A percentile compares a stretch with the other conserved stretches of the same genome.
These are phyloP conservation scores for Myrica gale DNA, from an alignment of 306 rosid genomes.

Conservation along the genomic window DNA sequence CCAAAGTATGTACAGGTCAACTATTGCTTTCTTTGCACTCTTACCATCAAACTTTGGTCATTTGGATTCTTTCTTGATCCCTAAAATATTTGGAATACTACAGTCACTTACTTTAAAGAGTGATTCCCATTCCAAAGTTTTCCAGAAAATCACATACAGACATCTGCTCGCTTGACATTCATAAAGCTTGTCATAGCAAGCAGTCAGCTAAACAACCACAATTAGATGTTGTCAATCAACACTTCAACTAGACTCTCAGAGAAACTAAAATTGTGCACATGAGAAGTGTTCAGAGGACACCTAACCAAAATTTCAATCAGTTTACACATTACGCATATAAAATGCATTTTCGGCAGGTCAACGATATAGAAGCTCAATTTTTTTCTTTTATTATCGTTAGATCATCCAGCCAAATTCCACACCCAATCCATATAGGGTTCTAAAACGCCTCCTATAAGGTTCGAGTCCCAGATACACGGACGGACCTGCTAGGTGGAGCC, in stretches of 20 bases:
- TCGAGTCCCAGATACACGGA: too few species aligned
- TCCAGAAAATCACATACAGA: slow-evolving; percentile 1
- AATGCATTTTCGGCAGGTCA: too few species aligned
- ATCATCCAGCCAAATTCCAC: neutral
- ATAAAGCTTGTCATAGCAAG: neutral
- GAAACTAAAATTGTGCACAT: neutral
- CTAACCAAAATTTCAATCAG: neutral
- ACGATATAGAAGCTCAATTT: too few species aligned
- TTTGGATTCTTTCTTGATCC: neutral
- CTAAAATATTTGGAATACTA: neutral
- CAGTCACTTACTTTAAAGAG: neutral
- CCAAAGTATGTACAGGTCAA: neutral
- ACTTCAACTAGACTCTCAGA: neutral
- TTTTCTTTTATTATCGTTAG: neutral
- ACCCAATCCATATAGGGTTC: neutral
- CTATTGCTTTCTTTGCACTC: neutral
- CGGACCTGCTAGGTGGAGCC: too few species aligned
- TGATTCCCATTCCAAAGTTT: neutral
- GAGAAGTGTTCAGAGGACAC: neutral
- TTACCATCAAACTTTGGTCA: neutral
- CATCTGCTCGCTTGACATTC: neutral
- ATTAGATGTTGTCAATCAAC: neutral
- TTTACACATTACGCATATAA: neutral
- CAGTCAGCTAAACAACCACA: neutral
- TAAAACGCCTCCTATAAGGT: neutral